Percentiles rank a stretch among this genome's conserved stretches.
Conservation (phyloP, 2,329 filamentous ascomycete genomes). For the Aspergillus bombycis region DNA sequence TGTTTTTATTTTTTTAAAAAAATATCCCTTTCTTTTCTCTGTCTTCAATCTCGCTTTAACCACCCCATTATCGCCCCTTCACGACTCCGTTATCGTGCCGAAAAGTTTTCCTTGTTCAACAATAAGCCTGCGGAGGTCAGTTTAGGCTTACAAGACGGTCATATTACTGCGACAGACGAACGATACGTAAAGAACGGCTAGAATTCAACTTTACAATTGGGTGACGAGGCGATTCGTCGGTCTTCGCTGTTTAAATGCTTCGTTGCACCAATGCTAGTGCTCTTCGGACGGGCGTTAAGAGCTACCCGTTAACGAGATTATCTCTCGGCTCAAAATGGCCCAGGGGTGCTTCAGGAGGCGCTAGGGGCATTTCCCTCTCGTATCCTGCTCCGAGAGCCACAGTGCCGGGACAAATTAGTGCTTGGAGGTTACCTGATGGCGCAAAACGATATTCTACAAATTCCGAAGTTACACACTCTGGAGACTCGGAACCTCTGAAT, state of each 20-base stretch:
- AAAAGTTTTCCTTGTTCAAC: conserved; percentile 20
- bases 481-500: not conserved
- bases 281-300: conserved; percentile 18
- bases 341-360: conserved; percentile 5
- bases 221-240: not conserved
- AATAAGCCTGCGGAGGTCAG: not conserved
- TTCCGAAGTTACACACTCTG: not conserved
- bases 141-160: not conserved
- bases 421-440: not conserved
- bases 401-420: not conserved
- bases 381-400: not conserved
- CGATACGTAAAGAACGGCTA: not conserved
- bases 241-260: conserved; percentile 21
- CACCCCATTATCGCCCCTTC: conserved; percentile 4
- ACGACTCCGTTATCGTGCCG: conserved; percentile 14
- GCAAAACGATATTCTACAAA: conserved; percentile 6
- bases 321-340: conserved; percentile 10
- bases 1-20: not conserved
- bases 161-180: not conserved
- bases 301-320: conserved; percentile 17
- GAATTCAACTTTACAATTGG: not conserved
- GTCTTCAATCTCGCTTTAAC: conserved; percentile 7
- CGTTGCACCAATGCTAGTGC: conserved; percentile 24
- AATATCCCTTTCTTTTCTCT: conserved; percentile 10
- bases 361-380: not conserved